Conservation (phyloP, 2,329 filamentous ascomycete genomes). For the Cytospora piceae region DNA sequence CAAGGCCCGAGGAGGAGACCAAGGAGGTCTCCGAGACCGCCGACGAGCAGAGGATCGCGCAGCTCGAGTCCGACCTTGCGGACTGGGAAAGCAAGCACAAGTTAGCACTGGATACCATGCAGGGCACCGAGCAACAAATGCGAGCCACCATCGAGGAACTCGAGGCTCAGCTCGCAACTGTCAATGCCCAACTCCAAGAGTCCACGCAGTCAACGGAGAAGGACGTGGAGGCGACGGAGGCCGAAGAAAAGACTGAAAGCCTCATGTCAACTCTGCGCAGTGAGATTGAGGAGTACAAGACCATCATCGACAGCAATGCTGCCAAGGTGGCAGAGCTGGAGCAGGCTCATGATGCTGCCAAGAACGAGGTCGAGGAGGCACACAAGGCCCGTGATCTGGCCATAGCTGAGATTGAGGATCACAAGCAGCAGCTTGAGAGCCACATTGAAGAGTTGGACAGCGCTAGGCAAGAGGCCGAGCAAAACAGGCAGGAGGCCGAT, state of each 20-base stretch:
- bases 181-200: constrained; percentile 23
- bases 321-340: constrained; percentile 75
- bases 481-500: constrained; percentile 50
- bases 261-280: constrained; percentile 65
- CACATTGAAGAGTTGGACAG: constrained; percentile 67
- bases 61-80: constrained; percentile 72
- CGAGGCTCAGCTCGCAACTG: constrained; percentile 53
- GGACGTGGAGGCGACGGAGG: constrained; percentile 49
- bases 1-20: constrained; percentile 17
- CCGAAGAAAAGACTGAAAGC: constrained; percentile 59
- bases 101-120: constrained; percentile 69
- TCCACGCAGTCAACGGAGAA: constrained; percentile 28
- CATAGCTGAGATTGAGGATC: constrained; percentile 47
- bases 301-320: constrained; percentile 69
- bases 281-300: constrained; percentile 82
- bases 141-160: constrained; percentile 73
- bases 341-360: constrained; percentile 67
- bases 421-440: constrained; percentile 38
- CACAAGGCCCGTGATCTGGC: constrained; percentile 61
- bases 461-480: constrained; percentile 62
- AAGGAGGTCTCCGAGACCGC: constrained; percentile 34
- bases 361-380: constrained; percentile 69
- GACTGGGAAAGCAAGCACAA: constrained; percentile 79
- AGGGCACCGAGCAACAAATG: constrained; percentile 73
- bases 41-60: constrained; percentile 56